These are phyloP conservation scores for Musa beccarii DNA, from an alignment of 176 grass and related monocot genomes.

Conservation along the genomic window DNA sequence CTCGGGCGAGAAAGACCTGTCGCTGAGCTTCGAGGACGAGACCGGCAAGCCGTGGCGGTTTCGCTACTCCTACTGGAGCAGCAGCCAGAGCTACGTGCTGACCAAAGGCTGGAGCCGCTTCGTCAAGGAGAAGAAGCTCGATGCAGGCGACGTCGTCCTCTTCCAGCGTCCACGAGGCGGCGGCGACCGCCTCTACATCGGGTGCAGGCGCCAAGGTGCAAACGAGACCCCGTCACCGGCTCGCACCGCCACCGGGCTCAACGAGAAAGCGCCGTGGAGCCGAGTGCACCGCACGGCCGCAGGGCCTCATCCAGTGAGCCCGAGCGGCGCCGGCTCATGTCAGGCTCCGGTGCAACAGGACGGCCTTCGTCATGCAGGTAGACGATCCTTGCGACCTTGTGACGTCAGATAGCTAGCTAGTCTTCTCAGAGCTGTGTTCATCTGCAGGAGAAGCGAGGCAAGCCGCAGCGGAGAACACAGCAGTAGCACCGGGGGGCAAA, in stretches of 20 bases:
- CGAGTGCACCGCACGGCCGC: too few relatives aligned
- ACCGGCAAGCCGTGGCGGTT: conserved; percentile 70
- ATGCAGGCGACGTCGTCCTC: conserved; percentile 60
- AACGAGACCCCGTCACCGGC: not conserved
- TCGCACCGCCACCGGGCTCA: not conserved
- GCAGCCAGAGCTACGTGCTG: conserved; percentile 97
- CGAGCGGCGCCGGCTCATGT: conserved; percentile 33
- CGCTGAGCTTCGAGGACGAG: conserved; percentile 80
- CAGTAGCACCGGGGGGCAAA: conserved; percentile 29
- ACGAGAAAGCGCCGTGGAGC: not conserved
- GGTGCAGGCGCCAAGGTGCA: conserved; percentile 5
- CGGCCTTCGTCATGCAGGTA: conserved; percentile 41
- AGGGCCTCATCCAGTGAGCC: conserved; percentile 44
- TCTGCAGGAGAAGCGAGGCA: not conserved
- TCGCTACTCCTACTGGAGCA: conserved; percentile 95
- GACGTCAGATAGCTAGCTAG: conserved; percentile 27
- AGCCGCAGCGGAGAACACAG: conserved; percentile 8
- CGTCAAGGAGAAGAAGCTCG: conserved; percentile 87
- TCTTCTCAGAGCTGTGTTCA: not conserved
- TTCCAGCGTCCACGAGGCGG: conserved; percentile 16
- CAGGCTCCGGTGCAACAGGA: conserved; percentile 36
- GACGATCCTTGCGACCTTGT: conserved; percentile 16
- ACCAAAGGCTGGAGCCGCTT: conserved; percentile 97
- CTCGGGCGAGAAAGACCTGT: conserved; percentile 64
- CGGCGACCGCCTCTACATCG: conserved; percentile 7